Conservation (phyloP, 495 filamentous ascomycete genomes). For the Wilcoxina mikolae region DNA sequence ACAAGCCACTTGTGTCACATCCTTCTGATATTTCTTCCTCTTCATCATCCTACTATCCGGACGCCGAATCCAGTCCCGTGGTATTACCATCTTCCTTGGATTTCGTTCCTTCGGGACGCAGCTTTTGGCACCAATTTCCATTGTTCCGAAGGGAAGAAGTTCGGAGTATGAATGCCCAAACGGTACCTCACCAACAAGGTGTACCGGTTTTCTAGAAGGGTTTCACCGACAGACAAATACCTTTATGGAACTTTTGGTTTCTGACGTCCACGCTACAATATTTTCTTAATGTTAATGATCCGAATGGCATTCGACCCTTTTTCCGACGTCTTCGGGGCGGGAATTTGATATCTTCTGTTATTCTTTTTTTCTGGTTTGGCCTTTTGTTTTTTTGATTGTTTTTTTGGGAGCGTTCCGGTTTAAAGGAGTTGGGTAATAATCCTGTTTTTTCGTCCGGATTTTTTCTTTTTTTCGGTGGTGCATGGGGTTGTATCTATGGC, state of each 20-base stretch:
- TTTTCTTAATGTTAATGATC: slow-evolving; percentile 1
- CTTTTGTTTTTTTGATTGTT: slow-evolving; percentile 1
- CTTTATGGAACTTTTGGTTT: not conserved
- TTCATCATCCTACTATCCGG: slow-evolving; percentile 3
- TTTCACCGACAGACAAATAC: not conserved
- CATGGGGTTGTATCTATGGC: not conserved
- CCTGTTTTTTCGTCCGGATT: slow-evolving; percentile 1
- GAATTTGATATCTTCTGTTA: slow-evolving; percentile 11
- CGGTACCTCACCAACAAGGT: slow-evolving; percentile 2
- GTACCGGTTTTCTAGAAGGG: slow-evolving; percentile 4
- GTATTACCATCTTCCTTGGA: slow-evolving; percentile 3
- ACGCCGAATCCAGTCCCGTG: slow-evolving; percentile 17
- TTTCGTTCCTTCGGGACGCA: slow-evolving; percentile 2
- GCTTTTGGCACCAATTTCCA: slow-evolving; percentile 8
- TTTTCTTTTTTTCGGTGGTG: slow-evolving; percentile 3
- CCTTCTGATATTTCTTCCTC: not conserved
- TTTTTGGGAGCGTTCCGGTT: slow-evolving; percentile 1
- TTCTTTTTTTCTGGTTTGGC: slow-evolving; percentile 27
- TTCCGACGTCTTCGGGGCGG: not conserved
- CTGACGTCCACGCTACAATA: not conserved
- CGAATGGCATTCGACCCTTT: not conserved
- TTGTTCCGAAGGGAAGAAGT: slow-evolving; percentile 6
- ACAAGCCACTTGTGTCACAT: not conserved
- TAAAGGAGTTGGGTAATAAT: slow-evolving; percentile 5
- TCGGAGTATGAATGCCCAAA: not conserved